phyloP scores from a whole-genome alignment of 805 yeast genomes.

The Starmerella floris region DNA sequence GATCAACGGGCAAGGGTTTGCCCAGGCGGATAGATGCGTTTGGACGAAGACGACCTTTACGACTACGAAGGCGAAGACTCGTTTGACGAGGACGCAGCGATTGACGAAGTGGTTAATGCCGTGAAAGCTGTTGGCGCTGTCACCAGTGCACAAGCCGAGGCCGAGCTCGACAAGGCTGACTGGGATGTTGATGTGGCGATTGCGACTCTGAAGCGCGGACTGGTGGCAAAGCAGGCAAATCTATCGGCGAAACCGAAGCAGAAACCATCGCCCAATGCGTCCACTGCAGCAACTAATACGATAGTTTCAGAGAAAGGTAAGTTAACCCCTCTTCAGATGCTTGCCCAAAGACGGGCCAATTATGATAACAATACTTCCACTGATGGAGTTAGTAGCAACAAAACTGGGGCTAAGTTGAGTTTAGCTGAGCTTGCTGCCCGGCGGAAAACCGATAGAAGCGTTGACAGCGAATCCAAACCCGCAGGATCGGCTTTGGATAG shows the following conservation, averaged over 20 bases:
- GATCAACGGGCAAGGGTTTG: too few species aligned
- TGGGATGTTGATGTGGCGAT: slow-evolving; percentile 23
- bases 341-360: slow-evolving; percentile 12
- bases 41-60: slow-evolving; percentile 18
- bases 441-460: background rate
- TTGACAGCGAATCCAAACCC: slow-evolving; percentile 2
- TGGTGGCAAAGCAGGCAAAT: slow-evolving; percentile 10
- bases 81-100: slow-evolving; percentile 17
- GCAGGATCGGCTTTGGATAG: background rate
- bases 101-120: slow-evolving; percentile 18
- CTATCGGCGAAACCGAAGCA: slow-evolving; percentile 3
- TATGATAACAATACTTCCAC: background rate
- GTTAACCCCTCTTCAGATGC: slow-evolving; percentile 18
- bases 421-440: slow-evolving; percentile 11
- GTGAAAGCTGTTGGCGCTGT: slow-evolving; percentile 11
- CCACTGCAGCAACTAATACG: background rate
- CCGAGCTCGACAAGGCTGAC: slow-evolving; percentile 20
- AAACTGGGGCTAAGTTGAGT: slow-evolving; percentile 3
- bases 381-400: background rate
- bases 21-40: slow-evolving; percentile 12
- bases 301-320: slow-evolving; percentile 18
- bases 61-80: slow-evolving; percentile 18
- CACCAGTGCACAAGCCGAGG: slow-evolving; percentile 17
- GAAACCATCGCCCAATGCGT: slow-evolving; percentile 1
- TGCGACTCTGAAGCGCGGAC: slow-evolving; percentile 13